Evolutionary conservation across 2,329 filamentous ascomycete species (phyloP), one percentile per base, ranked within the genome.

Genomic region (Lachnellula occidentalis): DNA sequence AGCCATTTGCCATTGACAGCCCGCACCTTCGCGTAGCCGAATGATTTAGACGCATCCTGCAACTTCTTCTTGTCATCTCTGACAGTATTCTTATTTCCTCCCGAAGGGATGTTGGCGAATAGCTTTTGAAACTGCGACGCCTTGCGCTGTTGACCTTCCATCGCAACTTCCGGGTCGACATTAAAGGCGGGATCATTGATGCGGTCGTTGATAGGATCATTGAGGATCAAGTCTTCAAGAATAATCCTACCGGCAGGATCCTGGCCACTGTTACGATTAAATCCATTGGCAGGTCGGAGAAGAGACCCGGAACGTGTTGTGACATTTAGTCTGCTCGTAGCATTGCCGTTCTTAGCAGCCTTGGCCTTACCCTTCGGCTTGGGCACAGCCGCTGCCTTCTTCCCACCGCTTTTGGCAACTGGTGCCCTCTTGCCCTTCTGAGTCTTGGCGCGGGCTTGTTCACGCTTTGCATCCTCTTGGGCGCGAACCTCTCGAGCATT

Each of bases 21-120:
- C 17, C 63, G 73, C 5, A 72, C 69, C 3, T 63, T 58, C 0
- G 67, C 70, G 1, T 60, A 62, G 0, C 75, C 74, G 57, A 79
- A 78, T 5, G 72, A 65, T 43, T 67, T 73, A 1, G 69, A 71
- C 0, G 76, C 76, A 8, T 67, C 58, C 0, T 70, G 15, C 0
- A 79, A 63, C 8, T 61, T 62, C 1, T 55, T 63, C 56, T 69
- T 74, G 47, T 79, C 74, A 9, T 42, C 60, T 21, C 48, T 56
- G 6, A 58, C 57, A 6, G 53, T 55, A 5, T 50, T 46, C 8
- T 36, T 43, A n/a, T 61, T 52, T 15, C 48, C 56, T 22, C 56
- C 58, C 7, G 57, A 27, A 2, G 67, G 66, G 12, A 67, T 62
- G 31, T 61, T 64, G 1, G 62, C 56, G 17, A 67, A 56, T 2